These are phyloP conservation scores for Rosa multiflora DNA, from an alignment of 306 rosid species.

Conservation along the genomic window DNA sequence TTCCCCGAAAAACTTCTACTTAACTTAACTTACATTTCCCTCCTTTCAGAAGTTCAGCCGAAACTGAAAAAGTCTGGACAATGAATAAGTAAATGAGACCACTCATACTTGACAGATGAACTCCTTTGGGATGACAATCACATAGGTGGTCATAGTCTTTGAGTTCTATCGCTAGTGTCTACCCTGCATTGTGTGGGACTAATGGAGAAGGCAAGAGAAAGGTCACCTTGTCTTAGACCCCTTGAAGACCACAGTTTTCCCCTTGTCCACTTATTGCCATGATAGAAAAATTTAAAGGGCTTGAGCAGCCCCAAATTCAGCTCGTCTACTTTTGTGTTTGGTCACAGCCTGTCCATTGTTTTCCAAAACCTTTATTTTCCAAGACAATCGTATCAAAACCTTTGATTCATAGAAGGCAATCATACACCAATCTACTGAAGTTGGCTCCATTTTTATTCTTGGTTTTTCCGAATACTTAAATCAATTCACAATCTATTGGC, in stretches of 20 bases:
- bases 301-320: not conserved
- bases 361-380: not conserved
- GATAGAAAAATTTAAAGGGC: not conserved
- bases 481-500: not conserved
- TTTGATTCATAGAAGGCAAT: not conserved
- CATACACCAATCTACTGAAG: not conserved
- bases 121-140: not conserved
- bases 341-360: not conserved
- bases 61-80: not conserved
- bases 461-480: not conserved
- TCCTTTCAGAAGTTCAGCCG: not conserved
- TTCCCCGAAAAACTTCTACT: not conserved
- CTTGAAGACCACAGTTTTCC: not conserved
- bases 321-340: not conserved
- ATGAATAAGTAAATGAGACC: not conserved
- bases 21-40: not conserved
- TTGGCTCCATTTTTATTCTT: not conserved
- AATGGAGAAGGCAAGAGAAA: not conserved
- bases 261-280: not conserved
- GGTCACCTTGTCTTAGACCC: not conserved
- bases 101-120: not conserved
- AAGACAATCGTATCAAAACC: not conserved
- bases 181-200: not conserved
- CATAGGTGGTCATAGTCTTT: not conserved
- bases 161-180: not conserved